Base-by-base conservation (phyloP, 352 stramenopile species). In the Globisporangium polare region DNA sequence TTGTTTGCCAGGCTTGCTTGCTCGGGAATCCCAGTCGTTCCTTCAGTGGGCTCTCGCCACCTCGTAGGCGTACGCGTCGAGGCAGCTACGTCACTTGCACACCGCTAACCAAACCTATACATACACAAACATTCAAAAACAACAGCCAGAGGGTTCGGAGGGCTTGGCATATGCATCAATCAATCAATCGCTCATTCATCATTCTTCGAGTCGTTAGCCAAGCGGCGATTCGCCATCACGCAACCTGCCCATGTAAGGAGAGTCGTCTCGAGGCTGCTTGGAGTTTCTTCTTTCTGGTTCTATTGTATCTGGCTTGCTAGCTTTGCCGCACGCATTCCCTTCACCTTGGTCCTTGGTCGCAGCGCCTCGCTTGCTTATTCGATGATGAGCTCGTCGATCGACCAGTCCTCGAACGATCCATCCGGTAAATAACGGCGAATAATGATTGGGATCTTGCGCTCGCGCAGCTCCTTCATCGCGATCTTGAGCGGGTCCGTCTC, bases 401-500 rank as follows among this genome's bases (percentile, higher is more conserved):
- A 92, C 97, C 97, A 99, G 86, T 99, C 98, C 83, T 99, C 98
- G 74, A 99, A 98, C 75, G 90, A 99, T 39, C 96, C 95, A 83
- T 99, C 97, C 17, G 98, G 98, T 68, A 99, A 76, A 80, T 99
- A 99, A 51, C 97, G 80, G 57, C 97, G 92, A 73, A 99, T 99
- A 73, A 99, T 99, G 72, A 99, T 99, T 35, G 97, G 97, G 76
- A 99, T 99, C 81, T 99, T 99, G 73, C 96, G 84, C 72, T 99
- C 97, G 51, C 94, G 88, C 29, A 99, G 86, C 83, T 99, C 98
- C 79, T 99, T 99, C 87, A 98, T 97, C 24, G 98, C 97, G 75
- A 99, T 99, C 76, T 99, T 98, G 53, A 99, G 83, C 46, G 98
- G 97, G 80, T 99, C 98, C 47, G 98, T 99, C 85, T 99, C 97